These are phyloP conservation scores for Phytophthora sansomeana DNA, from an alignment of 352 stramenopile genomes.

Conservation along the genomic window DNA sequence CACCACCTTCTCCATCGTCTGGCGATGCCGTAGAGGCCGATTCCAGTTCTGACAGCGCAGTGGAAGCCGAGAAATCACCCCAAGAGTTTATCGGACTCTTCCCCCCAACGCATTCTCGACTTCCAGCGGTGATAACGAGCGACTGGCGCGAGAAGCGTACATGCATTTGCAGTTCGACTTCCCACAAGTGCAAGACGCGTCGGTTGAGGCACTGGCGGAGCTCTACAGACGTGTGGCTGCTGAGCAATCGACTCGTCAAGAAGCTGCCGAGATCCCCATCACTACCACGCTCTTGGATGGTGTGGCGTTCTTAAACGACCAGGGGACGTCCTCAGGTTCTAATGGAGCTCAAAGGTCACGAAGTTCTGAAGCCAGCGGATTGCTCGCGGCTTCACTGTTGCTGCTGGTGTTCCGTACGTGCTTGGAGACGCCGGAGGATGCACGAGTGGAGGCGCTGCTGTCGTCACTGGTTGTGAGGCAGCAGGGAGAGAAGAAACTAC, in stretches of 20 bases:
- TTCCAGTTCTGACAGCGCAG: slow-evolving; percentile 25
- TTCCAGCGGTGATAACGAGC: slow-evolving; percentile 9
- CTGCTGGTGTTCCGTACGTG: slow-evolving; percentile 46
- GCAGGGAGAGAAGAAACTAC: neutral
- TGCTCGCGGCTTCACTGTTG: slow-evolving; percentile 56
- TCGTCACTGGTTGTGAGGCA: slow-evolving; percentile 15
- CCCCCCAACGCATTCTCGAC: neutral
- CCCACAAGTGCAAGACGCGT: slow-evolving; percentile 44
- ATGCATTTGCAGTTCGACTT: slow-evolving; percentile 68
- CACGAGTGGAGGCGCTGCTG: slow-evolving; percentile 37
- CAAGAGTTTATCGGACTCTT: slow-evolving; percentile 35
- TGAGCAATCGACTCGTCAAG: slow-evolving; percentile 10
- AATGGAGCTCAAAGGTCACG: slow-evolving; percentile 19
- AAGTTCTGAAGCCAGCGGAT: slow-evolving; percentile 42
- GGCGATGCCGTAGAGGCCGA: neutral
- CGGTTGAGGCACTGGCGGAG: slow-evolving; percentile 52
- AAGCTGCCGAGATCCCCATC: slow-evolving; percentile 31
- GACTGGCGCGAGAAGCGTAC: slow-evolving; percentile 46
- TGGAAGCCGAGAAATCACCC: slow-evolving; percentile 25
- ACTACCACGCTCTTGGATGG: slow-evolving; percentile 53
- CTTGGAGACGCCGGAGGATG: slow-evolving; percentile 34
- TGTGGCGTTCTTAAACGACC: slow-evolving; percentile 58
- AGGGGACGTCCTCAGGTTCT: slow-evolving; percentile 3
- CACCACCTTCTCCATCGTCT: slow-evolving; percentile 6
- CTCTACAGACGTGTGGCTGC: slow-evolving; percentile 44